A percentile compares a stretch with the other conserved stretches of the same genome.
Evolutionary conservation across 208 protist genomes (phyloP).

Genomic region (Herpetomonas samuelpessoai): DNA sequence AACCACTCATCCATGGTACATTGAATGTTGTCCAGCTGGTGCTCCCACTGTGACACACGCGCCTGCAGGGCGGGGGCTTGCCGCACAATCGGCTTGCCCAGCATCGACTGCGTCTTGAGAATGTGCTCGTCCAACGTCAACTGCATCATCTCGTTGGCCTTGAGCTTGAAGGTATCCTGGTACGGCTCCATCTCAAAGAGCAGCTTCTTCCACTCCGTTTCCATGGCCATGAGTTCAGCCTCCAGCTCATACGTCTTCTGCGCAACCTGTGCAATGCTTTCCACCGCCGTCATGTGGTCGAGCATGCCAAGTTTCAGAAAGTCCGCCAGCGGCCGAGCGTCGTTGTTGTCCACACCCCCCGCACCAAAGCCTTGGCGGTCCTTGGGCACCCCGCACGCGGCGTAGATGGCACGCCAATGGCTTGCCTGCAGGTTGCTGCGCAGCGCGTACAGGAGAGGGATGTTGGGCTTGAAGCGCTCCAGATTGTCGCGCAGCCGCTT

Average conservation of each 20-base stretch:
- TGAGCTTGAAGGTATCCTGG: constrained; percentile 92
- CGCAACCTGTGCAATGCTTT: constrained; percentile 82
- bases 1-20: constrained; percentile 96
- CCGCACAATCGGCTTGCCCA: constrained; percentile 90
- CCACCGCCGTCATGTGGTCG: constrained; percentile 75
- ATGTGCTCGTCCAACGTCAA: constrained; percentile 96
- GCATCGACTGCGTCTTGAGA: constrained; percentile 95
- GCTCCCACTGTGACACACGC: constrained; percentile 90
- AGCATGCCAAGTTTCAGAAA: constrained; percentile 89
- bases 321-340: constrained; percentile 72
- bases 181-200: constrained; percentile 93
- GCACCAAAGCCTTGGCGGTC: constrained; percentile 84
- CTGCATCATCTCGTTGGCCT: constrained; percentile 92
- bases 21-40: constrained; percentile 92
- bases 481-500: constrained; percentile 84
- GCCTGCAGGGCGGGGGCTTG: constrained; percentile 89
- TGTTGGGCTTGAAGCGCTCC: constrained; percentile 89
- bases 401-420: constrained; percentile 93
- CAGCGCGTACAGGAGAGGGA: constrained; percentile 93
- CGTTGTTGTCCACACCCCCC: constrained; percentile 81
- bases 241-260: constrained; percentile 92
- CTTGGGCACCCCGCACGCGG: constrained; percentile 77
- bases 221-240: constrained; percentile 91
- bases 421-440: constrained; percentile 91
- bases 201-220: constrained; percentile 92